Percentiles rank a stretch among this genome's conserved stretches.
phyloP scores from a whole-genome alignment of 495 filamentous ascomycete genomes.

The Pyrenopolyporus hunteri region DNA sequence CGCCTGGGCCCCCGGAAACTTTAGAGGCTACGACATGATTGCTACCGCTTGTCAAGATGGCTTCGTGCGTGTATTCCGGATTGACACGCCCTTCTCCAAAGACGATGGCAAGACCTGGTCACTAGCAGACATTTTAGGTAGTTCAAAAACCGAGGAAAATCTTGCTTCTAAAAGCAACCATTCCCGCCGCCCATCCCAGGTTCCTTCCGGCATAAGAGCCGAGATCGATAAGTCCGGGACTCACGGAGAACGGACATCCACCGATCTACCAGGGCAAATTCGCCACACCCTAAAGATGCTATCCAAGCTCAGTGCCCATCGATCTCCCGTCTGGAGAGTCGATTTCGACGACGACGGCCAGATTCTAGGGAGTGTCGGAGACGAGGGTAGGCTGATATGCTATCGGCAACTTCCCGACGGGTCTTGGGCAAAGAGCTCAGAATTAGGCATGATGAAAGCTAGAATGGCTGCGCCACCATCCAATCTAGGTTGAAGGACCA shows the following conservation, averaged over 20 bases:
- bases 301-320: slow-evolving; percentile 59
- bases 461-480: slow-evolving; percentile 47
- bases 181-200: slow-evolving; percentile 36
- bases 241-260: slow-evolving; percentile 41
- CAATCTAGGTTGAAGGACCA: slow-evolving; percentile 7
- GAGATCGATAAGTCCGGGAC: slow-evolving; percentile 61
- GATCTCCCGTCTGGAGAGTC: slow-evolving; percentile 65
- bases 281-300: slow-evolving; percentile 55
- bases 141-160: slow-evolving; percentile 32
- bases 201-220: slow-evolving; percentile 61
- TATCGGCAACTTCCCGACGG: slow-evolving; percentile 62
- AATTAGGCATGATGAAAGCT: slow-evolving; percentile 60
- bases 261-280: slow-evolving; percentile 52
- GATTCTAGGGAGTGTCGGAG: slow-evolving; percentile 63
- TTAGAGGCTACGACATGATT: slow-evolving; percentile 84
- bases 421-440: slow-evolving; percentile 59
- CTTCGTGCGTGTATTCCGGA: slow-evolving; percentile 79
- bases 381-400: slow-evolving; percentile 65
- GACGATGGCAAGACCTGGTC: slow-evolving; percentile 44
- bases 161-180: slow-evolving; percentile 18
- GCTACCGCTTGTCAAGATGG: slow-evolving; percentile 94
- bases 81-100: slow-evolving; percentile 63
- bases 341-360: slow-evolving; percentile 67
- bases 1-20: slow-evolving; percentile 88
- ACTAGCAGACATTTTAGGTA: slow-evolving; percentile 36